Percentiles rank a stretch among this genome's conserved stretches.
phyloP scores from a whole-genome alignment of 2,329 filamentous ascomycete genomes.

The Pyrenophora seminiperda region DNA sequence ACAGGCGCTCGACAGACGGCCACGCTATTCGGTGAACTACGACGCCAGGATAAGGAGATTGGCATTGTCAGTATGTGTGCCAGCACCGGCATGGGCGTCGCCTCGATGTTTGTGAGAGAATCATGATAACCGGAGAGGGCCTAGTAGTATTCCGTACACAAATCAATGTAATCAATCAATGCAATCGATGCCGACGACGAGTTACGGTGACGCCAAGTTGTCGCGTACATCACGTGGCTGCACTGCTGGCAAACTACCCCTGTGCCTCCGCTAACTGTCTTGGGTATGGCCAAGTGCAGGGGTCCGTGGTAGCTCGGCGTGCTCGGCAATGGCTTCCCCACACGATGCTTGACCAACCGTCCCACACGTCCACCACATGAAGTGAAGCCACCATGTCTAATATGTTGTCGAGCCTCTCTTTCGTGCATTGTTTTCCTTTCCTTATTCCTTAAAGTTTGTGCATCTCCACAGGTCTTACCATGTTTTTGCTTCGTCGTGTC shows the following conservation, averaged over 20 bases:
- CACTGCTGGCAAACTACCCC: too few species aligned
- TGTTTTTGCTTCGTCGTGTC: constrained; percentile 38
- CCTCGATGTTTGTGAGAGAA: constrained; percentile 41
- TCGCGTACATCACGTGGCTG: background rate
- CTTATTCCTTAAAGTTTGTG: constrained; percentile 8
- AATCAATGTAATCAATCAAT: too few species aligned
- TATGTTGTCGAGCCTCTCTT: constrained; percentile 13
- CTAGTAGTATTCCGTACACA: too few species aligned
- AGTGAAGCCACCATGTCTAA: constrained; percentile 15
- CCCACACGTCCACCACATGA: constrained; percentile 22
- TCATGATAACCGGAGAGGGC: constrained; percentile 9
- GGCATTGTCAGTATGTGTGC: constrained; percentile 88
- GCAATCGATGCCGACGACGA: background rate
- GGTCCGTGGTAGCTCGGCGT: constrained; percentile 7
- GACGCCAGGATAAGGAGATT: constrained; percentile 71
- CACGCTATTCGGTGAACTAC: constrained; percentile 73
- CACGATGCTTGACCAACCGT: constrained; percentile 25
- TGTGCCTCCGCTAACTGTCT: constrained; percentile 3
- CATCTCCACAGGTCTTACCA: constrained; percentile 21
- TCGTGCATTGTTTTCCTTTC: constrained; percentile 9
- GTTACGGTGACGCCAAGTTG: background rate
- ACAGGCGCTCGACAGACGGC: constrained; percentile 82
- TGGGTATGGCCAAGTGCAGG: background rate
- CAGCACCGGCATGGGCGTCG: constrained; percentile 41
- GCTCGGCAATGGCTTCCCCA: constrained; percentile 31